Base-by-base conservation (phyloP, 1,284 basidiomycete genomes). In the Tilletia walkeri region DNA sequence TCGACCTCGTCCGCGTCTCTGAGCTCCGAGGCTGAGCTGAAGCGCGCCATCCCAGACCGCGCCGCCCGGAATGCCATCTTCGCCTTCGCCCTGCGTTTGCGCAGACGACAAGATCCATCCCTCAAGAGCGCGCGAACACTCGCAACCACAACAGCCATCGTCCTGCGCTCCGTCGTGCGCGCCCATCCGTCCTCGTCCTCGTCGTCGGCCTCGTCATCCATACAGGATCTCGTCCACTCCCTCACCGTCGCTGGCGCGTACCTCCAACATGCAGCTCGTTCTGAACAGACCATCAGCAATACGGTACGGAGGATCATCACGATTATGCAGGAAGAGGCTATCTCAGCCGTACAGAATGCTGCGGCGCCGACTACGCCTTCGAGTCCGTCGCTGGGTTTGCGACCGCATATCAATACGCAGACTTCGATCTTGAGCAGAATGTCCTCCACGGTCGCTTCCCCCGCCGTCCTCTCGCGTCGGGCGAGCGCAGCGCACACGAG, bases 121-220 rank as follows among this genome's bases (percentile, higher is more conserved):
- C 56, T 61, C 56, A 20, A 61, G 24, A 61, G 56, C 56, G 56
- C 56, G 16, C 56, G 56, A 7, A 34, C 56, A 5, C 56, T 61
- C 24, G 56, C 56, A 34, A 61, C 56, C 9, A 61, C 56, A 16
- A 36, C 56, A 36, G 56, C 56, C 14, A n/a, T 61, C 34, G 56
- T 61, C 20, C 20, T 61, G 20, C 56, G 56, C 20, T 24, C 56
- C 56, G 24, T 61, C 56, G 56, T 61, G 56, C 20, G 36, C 56
- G 34, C 56, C 12, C 56, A 61, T 30, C 36, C 56, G 9, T 16
- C 20, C 7, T 24, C 56, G n/a, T 7, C 56, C 18, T 61, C 56
- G n/a, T 61, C 56, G 1, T 34, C 56, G 7, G 12, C 50, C 10
- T 34, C 56, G 5, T 61, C 56, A 7, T 24, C 56, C 24, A 36